Conservation (phyloP, 2,329 filamentous ascomycete genomes). For the Stagonosporopsis cucurbitacearum region DNA sequence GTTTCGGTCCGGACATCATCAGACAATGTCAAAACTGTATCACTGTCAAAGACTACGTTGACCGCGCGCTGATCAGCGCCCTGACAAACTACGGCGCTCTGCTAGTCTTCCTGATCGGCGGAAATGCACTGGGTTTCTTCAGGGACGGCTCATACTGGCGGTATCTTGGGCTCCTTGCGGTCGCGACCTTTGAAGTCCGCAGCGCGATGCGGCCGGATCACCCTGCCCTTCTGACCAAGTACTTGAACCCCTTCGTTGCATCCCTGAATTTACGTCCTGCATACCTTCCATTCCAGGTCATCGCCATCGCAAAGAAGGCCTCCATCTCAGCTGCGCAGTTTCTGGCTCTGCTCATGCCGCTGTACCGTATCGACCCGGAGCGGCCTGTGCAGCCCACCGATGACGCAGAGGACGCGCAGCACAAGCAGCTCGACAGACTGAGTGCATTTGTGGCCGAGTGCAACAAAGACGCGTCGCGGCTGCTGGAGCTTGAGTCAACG, state of each 20-base stretch:
- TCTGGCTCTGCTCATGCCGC: constrained; percentile 43
- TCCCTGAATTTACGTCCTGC: constrained; percentile 59
- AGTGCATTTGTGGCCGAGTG: constrained; percentile 65
- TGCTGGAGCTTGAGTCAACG: constrained; percentile 79
- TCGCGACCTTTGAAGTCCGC: constrained; percentile 64
- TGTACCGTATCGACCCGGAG: constrained; percentile 42
- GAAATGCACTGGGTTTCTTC: constrained; percentile 44
- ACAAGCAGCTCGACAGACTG: constrained; percentile 72
- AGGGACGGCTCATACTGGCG: constrained; percentile 53
- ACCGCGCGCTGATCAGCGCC: constrained; percentile 62
- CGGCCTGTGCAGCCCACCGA: constrained; percentile 28
- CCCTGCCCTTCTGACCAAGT: constrained; percentile 52
- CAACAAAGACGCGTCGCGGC: constrained; percentile 71
- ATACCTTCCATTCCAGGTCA: constrained; percentile 84
- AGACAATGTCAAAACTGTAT: constrained; percentile 60
- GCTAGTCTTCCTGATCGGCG: constrained; percentile 37
- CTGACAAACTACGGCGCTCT: constrained; percentile 39
- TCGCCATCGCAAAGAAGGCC: constrained; percentile 76
- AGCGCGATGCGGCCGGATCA: constrained; percentile 61
- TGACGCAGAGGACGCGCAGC: constrained; percentile 43
- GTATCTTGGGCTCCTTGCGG: constrained; percentile 58
- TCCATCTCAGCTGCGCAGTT: constrained; percentile 68
- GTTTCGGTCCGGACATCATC: constrained; percentile 74
- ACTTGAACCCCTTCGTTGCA: constrained; percentile 57
- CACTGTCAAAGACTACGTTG: constrained; percentile 75